phyloP scores from a whole-genome alignment of 2,329 filamentous ascomycete species.

The Paraphaeosphaeria sporulosa region DNA sequence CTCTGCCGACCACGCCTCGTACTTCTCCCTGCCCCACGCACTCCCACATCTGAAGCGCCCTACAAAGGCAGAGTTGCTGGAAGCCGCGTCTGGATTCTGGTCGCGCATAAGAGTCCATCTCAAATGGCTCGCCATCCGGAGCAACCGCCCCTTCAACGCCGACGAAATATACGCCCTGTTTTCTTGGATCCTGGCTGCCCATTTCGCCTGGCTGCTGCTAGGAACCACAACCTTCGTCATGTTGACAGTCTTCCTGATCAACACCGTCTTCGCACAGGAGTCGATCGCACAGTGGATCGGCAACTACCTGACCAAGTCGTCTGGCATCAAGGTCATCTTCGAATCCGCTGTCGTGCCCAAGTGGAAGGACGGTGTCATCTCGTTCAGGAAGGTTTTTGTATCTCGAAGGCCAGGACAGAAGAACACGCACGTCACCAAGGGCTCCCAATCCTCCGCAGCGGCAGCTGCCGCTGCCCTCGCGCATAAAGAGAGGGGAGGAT shows the following conservation, averaged over 20 bases:
- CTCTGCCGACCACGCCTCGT: conserved; percentile 41
- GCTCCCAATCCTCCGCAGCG: conserved; percentile 83
- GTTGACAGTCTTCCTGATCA: conserved; percentile 86
- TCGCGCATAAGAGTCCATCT: conserved; percentile 88
- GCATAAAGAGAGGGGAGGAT: conserved; percentile 50
- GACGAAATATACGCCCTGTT: conserved; percentile 96
- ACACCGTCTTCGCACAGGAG: conserved; percentile 97
- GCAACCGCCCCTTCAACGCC: conserved; percentile 89
- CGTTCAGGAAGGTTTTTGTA: conserved; percentile 95
- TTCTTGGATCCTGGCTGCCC: conserved; percentile 93
- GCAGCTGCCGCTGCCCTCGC: conserved; percentile 81
- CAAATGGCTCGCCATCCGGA: conserved; percentile 97
- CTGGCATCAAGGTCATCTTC: conserved; percentile 92
- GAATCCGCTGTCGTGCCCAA: conserved; percentile 97
- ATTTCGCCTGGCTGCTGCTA: conserved; percentile 93
- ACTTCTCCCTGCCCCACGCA: conserved; percentile 61
- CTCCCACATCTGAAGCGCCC: conserved; percentile 80
- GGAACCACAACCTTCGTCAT: conserved; percentile 98
- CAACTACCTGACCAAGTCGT: conserved; percentile 93
- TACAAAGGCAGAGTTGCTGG: conserved; percentile 90
- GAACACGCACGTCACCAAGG: conserved; percentile 86
- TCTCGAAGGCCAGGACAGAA: conserved; percentile 87
- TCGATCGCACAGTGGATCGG: conserved; percentile 92
- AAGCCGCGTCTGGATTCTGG: conserved; percentile 92
- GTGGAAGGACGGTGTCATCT: conserved; percentile 94